Evolutionary conservation across 1,284 basidiomycete genomes (phyloP), one percentile per base, ranked within the genome.

Genomic region (Cronartium quercuum): DNA sequence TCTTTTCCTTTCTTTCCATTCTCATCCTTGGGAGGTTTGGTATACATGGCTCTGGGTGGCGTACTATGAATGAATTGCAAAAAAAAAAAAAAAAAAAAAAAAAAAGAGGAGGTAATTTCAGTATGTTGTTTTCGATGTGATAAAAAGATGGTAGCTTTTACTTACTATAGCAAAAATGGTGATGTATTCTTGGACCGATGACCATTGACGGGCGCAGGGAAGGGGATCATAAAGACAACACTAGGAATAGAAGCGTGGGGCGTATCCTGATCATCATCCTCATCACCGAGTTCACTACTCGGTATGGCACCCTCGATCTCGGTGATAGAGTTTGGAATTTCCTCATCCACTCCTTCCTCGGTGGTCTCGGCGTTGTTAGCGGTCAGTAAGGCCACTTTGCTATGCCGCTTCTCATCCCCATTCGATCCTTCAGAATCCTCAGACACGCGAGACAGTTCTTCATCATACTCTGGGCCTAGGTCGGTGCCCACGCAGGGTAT

Each of bases 141-240:
- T 1, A 29, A 29, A 29, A 29, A 29, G 1, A 29, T 29, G 29
- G 29, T 1, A 29, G 29, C 29, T 29, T 13, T 3, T 29, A 21
- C 69, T 65, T 58, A 73, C 70, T 73, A 73, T 51, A 73, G 34
- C 47, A 73, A 44, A 29, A 66, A 73, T 2, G 70, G 70, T n/a
- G 70, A 24, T 29, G 70, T 66, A n/a, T 2, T 29, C 38, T 73
- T 73, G 3, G 29, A 40, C 1, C 70, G 62, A 21, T 58, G 42
- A 0, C 61, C 24, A 9, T 73, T 73, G 21, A 73, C 63, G 2
- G 70, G 70, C 15, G 70, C 63, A 7, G 70, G 70, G 37, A 73
- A 73, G 12, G 70, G 70, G 24, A 73, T 29, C n/a, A 47, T 51
- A 35, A 66, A 73, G 3, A 73, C 13, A 21, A 64, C 63, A 57